A percentile compares a stretch with the other conserved stretches of the same genome.
These are phyloP conservation scores for Aspergillus baeticus DNA, from an alignment of 495 filamentous ascomycete species.

Conservation along the genomic window DNA sequence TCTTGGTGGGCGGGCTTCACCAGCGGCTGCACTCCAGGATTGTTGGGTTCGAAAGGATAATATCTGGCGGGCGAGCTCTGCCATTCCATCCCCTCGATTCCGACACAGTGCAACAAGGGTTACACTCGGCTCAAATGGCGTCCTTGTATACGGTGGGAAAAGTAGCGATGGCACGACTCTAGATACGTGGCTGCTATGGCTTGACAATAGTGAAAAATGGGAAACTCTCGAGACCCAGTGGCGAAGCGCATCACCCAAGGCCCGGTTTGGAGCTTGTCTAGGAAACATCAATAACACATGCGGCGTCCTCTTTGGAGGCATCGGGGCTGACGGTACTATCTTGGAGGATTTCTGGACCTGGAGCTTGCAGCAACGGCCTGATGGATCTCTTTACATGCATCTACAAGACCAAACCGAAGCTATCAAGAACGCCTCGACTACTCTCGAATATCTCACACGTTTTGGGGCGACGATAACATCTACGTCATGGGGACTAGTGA, in stretches of 20 bases:
- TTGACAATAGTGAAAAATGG: slow-evolving; percentile 51
- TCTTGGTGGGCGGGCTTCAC: slow-evolving; percentile 77
- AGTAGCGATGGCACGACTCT: slow-evolving; percentile 53
- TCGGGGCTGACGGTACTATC: slow-evolving; percentile 58
- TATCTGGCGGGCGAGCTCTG: slow-evolving; percentile 60
- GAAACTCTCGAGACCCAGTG: slow-evolving; percentile 37
- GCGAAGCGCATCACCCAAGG: slow-evolving; percentile 29
- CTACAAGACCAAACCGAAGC: slow-evolving; percentile 24
- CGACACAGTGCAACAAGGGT: slow-evolving; percentile 63
- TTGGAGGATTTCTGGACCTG: slow-evolving; percentile 58
- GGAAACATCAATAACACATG: slow-evolving; percentile 32
- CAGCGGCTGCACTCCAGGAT: slow-evolving; percentile 61
- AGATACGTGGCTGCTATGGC: slow-evolving; percentile 65
- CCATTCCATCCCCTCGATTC: slow-evolving; percentile 65
- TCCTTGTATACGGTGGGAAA: slow-evolving; percentile 73
- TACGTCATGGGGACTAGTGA: slow-evolving; percentile 39
- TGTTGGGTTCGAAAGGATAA: slow-evolving; percentile 67
- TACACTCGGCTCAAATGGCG: slow-evolving; percentile 39
- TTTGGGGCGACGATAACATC: slow-evolving; percentile 32
- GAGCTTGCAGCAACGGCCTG: slow-evolving; percentile 33
- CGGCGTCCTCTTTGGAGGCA: slow-evolving; percentile 69
- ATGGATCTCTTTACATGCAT: slow-evolving; percentile 27
- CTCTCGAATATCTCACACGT: slow-evolving; percentile 25
- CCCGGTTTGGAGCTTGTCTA: slow-evolving; percentile 63
- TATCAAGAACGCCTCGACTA: slow-evolving; percentile 18